Evolutionary conservation across 768 basidiomycete species (phyloP), one percentile per base, ranked within the genome.

Genomic region (Cystobasidiopsis lactophilus): DNA sequence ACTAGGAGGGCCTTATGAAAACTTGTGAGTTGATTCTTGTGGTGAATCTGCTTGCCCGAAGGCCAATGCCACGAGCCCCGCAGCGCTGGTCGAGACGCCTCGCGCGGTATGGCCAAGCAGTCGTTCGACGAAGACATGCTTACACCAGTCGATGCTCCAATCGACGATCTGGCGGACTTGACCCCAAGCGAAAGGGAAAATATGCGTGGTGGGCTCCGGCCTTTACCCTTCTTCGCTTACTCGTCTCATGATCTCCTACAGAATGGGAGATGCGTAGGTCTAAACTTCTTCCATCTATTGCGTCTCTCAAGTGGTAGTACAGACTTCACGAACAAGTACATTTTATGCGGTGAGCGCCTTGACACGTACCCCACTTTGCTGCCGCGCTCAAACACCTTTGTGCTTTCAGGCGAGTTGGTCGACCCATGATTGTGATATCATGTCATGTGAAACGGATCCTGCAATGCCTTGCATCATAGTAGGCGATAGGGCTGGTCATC

Each of bases 31-130:
- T n/a, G n/a, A n/a, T n/a, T n/a, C n/a, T n/a, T n/a, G n/a, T n/a
- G n/a, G n/a, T n/a, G n/a, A n/a, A n/a, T n/a, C n/a, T n/a, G n/a
- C n/a, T n/a, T n/a, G n/a, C n/a, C n/a, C n/a, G n/a, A n/a, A n/a
- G n/a, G n/a, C n/a, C n/a, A n/a, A n/a, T n/a, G n/a, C n/a, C n/a
- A n/a, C n/a, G n/a, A n/a, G n/a, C n/a, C n/a, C n/a, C n/a, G n/a
- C n/a, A n/a, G n/a, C 71, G 89, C 93, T 2, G 93, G 91, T 4
- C 69, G 89, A 46, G 91, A 98, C 68, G 91, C 91, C 1, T 89
- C 85, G 16, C 72, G 89, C 35, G 89, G 91, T 3, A 30, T 51
- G 26, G 40, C 33, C 29, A 52, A 59, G 53, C 40, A 49, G 52
- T 37, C 52, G 5, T 53, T 59, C 37, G 48, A 19, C 37, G 24